These are phyloP conservation scores for Plantago major DNA, from an alignment of 257 asterid genomes.

Conservation along the genomic window DNA sequence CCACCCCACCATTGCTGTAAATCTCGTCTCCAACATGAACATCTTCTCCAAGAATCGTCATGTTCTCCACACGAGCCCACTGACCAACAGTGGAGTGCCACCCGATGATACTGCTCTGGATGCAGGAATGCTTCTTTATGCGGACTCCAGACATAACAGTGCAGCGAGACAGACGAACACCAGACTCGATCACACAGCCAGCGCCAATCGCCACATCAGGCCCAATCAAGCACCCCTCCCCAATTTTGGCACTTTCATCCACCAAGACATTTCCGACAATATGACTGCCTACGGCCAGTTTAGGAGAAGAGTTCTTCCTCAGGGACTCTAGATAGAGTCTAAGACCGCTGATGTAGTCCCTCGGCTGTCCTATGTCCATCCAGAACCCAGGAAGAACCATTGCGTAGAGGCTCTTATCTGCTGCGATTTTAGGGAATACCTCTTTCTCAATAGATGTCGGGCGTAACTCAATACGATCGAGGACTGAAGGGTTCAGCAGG, in stretches of 20 bases:
- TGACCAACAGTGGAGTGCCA: conserved; percentile 93
- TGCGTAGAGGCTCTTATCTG: conserved; percentile 58
- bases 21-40: conserved; percentile 86
- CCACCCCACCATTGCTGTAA: conserved; percentile 82
- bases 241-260: conserved; percentile 70
- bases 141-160: conserved; percentile 85
- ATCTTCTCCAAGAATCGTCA: conserved; percentile 89
- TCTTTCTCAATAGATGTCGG: conserved; percentile 94
- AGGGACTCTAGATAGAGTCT: conserved; percentile 69
- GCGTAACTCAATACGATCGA: conserved; percentile 62
- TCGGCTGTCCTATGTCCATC: conserved; percentile 98
- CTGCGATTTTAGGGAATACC: conserved; percentile 71
- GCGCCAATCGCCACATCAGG: conserved; percentile 92
- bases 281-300: conserved; percentile 55
- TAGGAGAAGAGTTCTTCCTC: conserved; percentile 53
- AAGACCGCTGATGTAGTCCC: conserved; percentile 78
- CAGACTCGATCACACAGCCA: conserved; percentile 72
- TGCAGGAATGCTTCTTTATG: conserved; percentile 71
- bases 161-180: conserved; percentile 88
- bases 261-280: conserved; percentile 71
- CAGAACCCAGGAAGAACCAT: conserved; percentile 89
- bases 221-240: conserved; percentile 84
- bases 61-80: conserved; percentile 93
- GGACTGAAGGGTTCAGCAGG: conserved; percentile 72
- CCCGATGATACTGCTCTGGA: conserved; percentile 77